Conservation (phyloP, 495 filamentous ascomycete genomes). For the Aspergillus kassunensis region DNA sequence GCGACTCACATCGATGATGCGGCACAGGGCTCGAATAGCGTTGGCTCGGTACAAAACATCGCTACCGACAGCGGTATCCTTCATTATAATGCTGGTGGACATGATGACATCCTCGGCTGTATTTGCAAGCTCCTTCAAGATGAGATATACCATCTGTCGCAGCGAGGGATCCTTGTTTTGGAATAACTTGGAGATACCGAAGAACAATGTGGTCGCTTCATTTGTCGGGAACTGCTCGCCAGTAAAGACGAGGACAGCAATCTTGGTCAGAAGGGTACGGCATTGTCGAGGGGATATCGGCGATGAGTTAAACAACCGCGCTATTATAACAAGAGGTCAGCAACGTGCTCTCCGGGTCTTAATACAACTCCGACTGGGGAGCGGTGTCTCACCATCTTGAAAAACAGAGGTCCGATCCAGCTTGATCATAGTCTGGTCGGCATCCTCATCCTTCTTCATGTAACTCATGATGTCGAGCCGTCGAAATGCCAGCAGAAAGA, state of each 20-base stretch:
- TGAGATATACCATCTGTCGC: conserved; percentile 97
- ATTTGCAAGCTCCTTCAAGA: conserved; percentile 92
- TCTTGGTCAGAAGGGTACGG: conserved; percentile 93
- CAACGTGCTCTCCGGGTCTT: background rate
- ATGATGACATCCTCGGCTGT: conserved; percentile 99
- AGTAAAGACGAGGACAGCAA: conserved; percentile 92
- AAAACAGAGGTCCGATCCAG: conserved; percentile 98
- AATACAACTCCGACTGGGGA: conserved; percentile 13
- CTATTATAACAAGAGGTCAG: conserved; percentile 47
- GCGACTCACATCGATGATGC: conserved; percentile 86
- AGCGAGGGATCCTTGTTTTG: conserved; percentile 98
- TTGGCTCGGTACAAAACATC: conserved; percentile 95
- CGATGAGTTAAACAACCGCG: conserved; percentile 94
- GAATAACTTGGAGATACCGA: conserved; percentile 99
- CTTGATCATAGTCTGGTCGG: conserved; percentile 85
- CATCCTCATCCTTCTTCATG: conserved; percentile 98
- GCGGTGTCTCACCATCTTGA: conserved; percentile 77
- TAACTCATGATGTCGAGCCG: conserved; percentile 71
- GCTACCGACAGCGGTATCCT: conserved; percentile 93
- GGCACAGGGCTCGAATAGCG: conserved; percentile 91
- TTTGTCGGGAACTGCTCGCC: conserved; percentile 95
- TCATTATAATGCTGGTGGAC: conserved; percentile 99
- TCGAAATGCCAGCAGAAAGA: conserved; percentile 34
- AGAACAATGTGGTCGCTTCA: conserved; percentile 97
- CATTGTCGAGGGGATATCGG: conserved; percentile 93